A percentile compares a stretch with the other conserved stretches of the same genome.
These are phyloP conservation scores for Magnolia sinica DNA, from an alignment of 164 flowering plant species.

Conservation along the genomic window DNA sequence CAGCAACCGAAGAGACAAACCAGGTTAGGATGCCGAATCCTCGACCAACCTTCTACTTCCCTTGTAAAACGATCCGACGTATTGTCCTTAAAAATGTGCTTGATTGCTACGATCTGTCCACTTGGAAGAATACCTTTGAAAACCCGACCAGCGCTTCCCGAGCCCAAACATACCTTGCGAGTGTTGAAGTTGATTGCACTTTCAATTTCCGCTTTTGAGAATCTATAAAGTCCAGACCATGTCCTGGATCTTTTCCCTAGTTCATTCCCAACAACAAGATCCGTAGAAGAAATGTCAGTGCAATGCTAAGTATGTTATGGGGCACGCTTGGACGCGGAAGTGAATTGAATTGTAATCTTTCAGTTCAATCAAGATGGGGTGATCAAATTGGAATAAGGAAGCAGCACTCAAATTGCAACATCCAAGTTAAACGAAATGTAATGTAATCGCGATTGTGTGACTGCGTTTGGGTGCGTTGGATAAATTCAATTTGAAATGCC, in stretches of 20 bases:
- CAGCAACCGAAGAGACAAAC: constrained; percentile 70
- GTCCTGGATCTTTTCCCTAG: constrained; percentile 18
- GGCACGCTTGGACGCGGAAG: too few species aligned
- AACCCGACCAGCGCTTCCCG: constrained; percentile 70
- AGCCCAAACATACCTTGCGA: constrained; percentile 42
- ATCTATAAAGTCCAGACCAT: constrained; percentile 63
- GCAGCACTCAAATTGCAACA: too few species aligned
- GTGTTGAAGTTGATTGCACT: constrained; percentile 37
- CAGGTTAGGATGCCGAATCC: constrained; percentile 61
- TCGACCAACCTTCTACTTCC: constrained; percentile 63
- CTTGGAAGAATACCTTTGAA: constrained; percentile 68
- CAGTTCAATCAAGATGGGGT: too few species aligned
- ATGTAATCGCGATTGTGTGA: too few species aligned
- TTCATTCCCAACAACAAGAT: background rate
- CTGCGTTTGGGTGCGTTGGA: too few species aligned
- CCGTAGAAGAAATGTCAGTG: background rate
- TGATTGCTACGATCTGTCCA: constrained; percentile 69
- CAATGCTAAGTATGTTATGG: background rate
- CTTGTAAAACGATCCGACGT: constrained; percentile 47
- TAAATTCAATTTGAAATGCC: too few species aligned
- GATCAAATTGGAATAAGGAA: too few species aligned
- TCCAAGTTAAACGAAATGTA: too few species aligned
- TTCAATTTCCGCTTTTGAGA: constrained; percentile 63
- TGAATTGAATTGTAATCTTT: too few species aligned
- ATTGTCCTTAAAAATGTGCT: constrained; percentile 51